phyloP scores from a whole-genome alignment of 768 basidiomycete genomes.

The Podaxis pistillaris region DNA sequence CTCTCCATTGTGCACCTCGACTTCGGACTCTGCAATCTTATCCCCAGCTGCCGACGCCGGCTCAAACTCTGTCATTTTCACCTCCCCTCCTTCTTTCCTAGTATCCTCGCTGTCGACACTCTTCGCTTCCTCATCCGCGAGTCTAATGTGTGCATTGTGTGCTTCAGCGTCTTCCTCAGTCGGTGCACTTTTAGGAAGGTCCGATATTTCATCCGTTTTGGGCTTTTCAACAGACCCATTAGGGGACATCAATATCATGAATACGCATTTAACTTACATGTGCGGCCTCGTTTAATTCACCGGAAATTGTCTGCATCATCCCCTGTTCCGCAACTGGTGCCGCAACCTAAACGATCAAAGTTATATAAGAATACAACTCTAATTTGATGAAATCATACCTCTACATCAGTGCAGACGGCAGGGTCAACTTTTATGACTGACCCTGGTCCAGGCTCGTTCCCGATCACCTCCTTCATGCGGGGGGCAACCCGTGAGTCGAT shows the following conservation, averaged over 20 bases:
- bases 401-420: not conserved
- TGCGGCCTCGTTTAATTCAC: slow-evolving; percentile 1
- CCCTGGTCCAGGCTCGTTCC: slow-evolving; percentile 3
- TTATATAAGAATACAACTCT: not conserved
- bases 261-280: not conserved
- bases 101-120: not conserved
- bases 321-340: slow-evolving; percentile 1
- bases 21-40: not conserved
- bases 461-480: not conserved
- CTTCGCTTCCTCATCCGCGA: not conserved
- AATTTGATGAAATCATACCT: not conserved
- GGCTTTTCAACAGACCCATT: not conserved
- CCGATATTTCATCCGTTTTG: slow-evolving; percentile 1
- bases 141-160: not conserved
- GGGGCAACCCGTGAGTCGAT: not conserved
- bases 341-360: not conserved
- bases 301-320: not conserved
- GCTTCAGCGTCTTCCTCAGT: not conserved
- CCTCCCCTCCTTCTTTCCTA: not conserved
- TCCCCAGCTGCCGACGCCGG: not conserved
- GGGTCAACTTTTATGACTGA: not conserved
- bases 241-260: not conserved
- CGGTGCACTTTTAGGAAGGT: not conserved
- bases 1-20: not conserved
- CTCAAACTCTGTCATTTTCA: not conserved